phyloP scores from a whole-genome alignment of 2,329 filamentous ascomycete genomes.

The Arthrobotrys sphaeroides region DNA sequence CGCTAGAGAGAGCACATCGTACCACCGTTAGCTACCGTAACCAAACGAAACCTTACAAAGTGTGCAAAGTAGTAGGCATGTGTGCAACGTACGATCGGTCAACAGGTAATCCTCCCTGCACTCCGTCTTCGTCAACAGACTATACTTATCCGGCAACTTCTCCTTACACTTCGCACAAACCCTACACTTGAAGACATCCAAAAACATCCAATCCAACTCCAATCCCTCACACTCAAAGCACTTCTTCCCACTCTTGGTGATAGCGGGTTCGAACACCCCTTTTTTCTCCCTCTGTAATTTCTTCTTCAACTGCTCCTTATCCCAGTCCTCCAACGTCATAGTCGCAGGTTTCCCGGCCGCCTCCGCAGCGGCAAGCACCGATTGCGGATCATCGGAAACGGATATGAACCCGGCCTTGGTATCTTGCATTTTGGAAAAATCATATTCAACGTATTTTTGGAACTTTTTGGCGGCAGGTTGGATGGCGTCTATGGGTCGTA shows the following conservation, averaged over 20 bases:
- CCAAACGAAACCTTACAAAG: too few species aligned
- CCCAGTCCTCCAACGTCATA: constrained; percentile 94
- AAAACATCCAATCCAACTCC: constrained; percentile 96
- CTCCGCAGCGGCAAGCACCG: constrained; percentile 69
- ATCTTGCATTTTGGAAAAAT: constrained; percentile 97
- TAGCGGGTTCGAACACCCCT: constrained; percentile 86
- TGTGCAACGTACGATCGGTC: constrained; percentile 76
- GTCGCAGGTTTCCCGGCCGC: constrained; percentile 78
- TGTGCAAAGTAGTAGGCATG: background rate
- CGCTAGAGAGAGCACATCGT: constrained; percentile 66
- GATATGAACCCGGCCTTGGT: constrained; percentile 95
- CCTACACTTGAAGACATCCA: constrained; percentile 78
- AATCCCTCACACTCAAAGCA: constrained; percentile 83
- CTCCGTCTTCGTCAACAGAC: constrained; percentile 94
- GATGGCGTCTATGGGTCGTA: constrained; percentile 63
- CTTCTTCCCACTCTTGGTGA: constrained; percentile 74
- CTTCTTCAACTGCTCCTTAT: constrained; percentile 76
- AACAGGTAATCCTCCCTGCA: constrained; percentile 93
- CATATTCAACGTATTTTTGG: constrained; percentile 94
- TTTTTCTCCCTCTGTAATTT: constrained; percentile 75
- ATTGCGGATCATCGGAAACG: constrained; percentile 87
- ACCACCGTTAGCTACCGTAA: background rate
- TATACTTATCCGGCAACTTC: constrained; percentile 89
- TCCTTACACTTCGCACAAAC: constrained; percentile 90
- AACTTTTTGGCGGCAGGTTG: constrained; percentile 87